phyloP scores from a whole-genome alignment of 2,329 filamentous ascomycete genomes.

The Westerdykella ornata region DNA sequence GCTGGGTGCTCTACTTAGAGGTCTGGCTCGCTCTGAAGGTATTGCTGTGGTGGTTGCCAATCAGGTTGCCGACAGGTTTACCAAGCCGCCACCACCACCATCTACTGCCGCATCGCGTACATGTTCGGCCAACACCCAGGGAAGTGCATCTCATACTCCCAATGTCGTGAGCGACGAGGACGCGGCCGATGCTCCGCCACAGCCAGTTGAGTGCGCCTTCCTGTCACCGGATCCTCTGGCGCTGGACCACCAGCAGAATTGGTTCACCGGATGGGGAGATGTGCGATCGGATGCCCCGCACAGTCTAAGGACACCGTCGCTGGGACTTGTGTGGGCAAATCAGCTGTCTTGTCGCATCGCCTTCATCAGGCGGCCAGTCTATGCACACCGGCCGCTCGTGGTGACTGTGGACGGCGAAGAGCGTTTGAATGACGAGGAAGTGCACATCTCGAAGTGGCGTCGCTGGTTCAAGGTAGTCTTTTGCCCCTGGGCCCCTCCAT shows the following conservation, averaged over 20 bases:
- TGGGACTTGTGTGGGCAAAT: constrained; percentile 86
- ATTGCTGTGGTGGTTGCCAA: constrained; percentile 89
- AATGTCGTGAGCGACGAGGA: background rate
- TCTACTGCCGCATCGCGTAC: constrained; percentile 25
- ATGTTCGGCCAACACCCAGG: constrained; percentile 25
- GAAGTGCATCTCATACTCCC: constrained; percentile 2
- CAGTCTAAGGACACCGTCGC: constrained; percentile 68
- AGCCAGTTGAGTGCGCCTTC: constrained; percentile 9
- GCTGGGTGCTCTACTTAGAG: constrained; percentile 67
- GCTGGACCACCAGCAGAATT: constrained; percentile 84
- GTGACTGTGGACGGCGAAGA: constrained; percentile 32
- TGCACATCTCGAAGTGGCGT: constrained; percentile 54
- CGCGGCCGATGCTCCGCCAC: background rate
- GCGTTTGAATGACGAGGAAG: constrained; percentile 37
- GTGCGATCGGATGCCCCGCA: constrained; percentile 26
- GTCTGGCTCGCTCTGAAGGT: constrained; percentile 65
- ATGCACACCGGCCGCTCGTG: constrained; percentile 25
- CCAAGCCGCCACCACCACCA: constrained; percentile 18
- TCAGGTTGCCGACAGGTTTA: constrained; percentile 87
- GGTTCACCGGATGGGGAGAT: constrained; percentile 95
- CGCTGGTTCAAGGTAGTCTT: constrained; percentile 87
- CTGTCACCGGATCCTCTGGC: constrained; percentile 54
- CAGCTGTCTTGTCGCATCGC: constrained; percentile 80
- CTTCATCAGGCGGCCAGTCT: constrained; percentile 63
- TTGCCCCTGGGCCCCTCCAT: constrained; percentile 62